Conservation (phyloP, 352 stramenopile genomes). For the Globisporangium viniferum region DNA sequence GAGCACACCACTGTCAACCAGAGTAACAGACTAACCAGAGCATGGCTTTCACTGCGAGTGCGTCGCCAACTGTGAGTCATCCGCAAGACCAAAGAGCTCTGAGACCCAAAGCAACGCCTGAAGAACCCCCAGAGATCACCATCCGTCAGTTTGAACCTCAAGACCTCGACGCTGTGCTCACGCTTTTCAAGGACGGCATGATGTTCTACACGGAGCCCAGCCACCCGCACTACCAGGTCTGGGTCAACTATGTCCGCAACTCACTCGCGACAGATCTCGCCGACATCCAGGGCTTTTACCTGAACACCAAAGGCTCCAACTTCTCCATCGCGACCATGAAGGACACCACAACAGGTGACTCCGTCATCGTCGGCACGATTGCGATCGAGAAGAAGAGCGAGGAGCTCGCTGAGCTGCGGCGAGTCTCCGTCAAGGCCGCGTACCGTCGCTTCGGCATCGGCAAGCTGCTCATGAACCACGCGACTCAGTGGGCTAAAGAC, state of each 20-base stretch:
- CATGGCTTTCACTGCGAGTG: neutral
- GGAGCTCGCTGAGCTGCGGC: slow-evolving; percentile 3
- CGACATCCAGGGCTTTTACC: slow-evolving; percentile 11
- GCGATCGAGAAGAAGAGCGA: slow-evolving; percentile 7
- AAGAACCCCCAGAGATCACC: neutral
- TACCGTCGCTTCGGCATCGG: slow-evolving; percentile 11
- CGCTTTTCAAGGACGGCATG: slow-evolving; percentile 19
- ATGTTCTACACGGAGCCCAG: slow-evolving; percentile 12
- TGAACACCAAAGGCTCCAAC: slow-evolving; percentile 16
- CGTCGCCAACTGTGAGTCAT: neutral
- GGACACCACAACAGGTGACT: neutral
- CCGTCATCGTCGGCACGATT: slow-evolving; percentile 11
- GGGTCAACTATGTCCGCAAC: slow-evolving; percentile 7
- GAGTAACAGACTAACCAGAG: neutral
- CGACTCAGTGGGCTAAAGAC: slow-evolving; percentile 4
- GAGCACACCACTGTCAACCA: neutral
- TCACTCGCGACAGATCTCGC: slow-evolving; percentile 13
- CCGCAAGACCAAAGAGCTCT: neutral
- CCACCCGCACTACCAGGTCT: slow-evolving; percentile 7
- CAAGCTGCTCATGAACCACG: slow-evolving; percentile 7
- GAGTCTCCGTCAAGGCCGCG: slow-evolving; percentile 12
- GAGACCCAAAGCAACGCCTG: neutral
- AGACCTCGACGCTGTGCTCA: slow-evolving; percentile 10
- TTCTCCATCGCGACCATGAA: slow-evolving; percentile 26
- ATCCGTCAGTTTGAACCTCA: slow-evolving; percentile 15